Evolutionary conservation across 352 stramenopile genomes (phyloP), one percentile per base, ranked within the genome.

Genomic region (Phytophthora citricola): DNA sequence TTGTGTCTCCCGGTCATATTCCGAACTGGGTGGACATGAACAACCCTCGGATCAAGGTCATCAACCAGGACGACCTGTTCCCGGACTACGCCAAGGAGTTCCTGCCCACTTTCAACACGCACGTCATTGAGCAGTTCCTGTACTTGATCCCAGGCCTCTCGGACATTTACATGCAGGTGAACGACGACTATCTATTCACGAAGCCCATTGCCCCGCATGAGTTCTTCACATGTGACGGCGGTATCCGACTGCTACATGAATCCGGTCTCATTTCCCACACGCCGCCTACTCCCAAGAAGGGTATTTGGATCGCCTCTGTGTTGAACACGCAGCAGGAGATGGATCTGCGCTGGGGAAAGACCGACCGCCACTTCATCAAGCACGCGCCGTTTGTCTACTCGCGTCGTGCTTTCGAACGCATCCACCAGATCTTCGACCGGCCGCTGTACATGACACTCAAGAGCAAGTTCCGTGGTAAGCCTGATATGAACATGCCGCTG

Each of bases 141-240:
- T 91, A 96, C 63, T 57, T 83, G 15, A 95, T 96, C 51, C 89
- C 89, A 2, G 89, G 85, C 0, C 76, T 96, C 24, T 93, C 89
- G 46, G 89, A 96, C 57, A 87, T 93, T 44, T 96, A 87, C 70
- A 95, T 96, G 76, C 87, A 96, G 58, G 76, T 96, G 53, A 96
- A 96, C 66, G 89, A 96, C 68, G 89, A 96, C 76, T 96, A 95
- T 65, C 69, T 96, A 45, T 96, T 96, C 63, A 88, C 83, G 39
- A 90, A 92, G 63, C 83, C 83, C 36, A 87, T 96, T 38, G 69
- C 71, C 12, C 89, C 89, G 7, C 81, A 94, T 44, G 83, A 92
- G 62, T 90, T 95, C 59, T 96, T 96, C 74, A 89, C 89, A 29
- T 96, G 89, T 63, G 85, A 94, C 60, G 89, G 89, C 27, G 89